phyloP scores from a whole-genome alignment of 2,329 filamentous ascomycete species.

The Botrytis cinerea region DNA sequence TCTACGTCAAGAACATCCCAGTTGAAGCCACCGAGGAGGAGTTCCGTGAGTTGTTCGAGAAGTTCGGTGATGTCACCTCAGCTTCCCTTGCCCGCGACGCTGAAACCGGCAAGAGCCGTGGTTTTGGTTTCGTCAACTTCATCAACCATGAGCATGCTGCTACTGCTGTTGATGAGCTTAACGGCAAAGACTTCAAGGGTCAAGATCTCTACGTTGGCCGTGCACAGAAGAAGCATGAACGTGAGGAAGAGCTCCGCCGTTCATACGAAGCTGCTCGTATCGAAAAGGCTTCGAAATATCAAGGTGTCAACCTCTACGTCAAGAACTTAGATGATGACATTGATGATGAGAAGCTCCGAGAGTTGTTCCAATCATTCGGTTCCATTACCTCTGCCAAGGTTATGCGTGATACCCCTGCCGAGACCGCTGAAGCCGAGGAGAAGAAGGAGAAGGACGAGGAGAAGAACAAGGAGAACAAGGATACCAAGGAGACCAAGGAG shows the following conservation, averaged over 20 bases:
- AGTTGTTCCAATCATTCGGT: conserved; percentile 87
- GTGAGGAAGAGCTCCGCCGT: conserved; percentile 97
- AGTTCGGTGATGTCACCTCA: conserved; percentile 91
- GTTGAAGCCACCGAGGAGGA: conserved; percentile 85
- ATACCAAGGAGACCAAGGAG: conserved; percentile 42
- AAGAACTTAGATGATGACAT: conserved; percentile 98
- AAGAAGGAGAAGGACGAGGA: conserved; percentile 54
- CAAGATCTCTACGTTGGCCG: conserved; percentile 98
- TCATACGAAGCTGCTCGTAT: conserved; percentile 97
- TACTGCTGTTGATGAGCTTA: conserved; percentile 86
- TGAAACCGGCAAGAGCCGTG: conserved; percentile 86
- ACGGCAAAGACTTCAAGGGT: conserved; percentile 87
- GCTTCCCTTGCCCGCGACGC: conserved; percentile 86
- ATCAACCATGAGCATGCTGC: conserved; percentile 84
- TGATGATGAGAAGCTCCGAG: conserved; percentile 95
- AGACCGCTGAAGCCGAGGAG: conserved; percentile 48
- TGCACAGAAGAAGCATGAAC: conserved; percentile 99
- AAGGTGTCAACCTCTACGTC: conserved; percentile 99
- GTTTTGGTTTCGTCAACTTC: conserved; percentile 96
- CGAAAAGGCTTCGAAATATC: conserved; percentile 99
- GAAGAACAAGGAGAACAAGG: conserved; percentile 53
- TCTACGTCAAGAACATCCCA: conserved; percentile 99
- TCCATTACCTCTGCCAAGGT: conserved; percentile 99
- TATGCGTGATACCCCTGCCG: conserved; percentile 81
- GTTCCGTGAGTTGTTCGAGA: conserved; percentile 91